Base-by-base conservation (phyloP, 805 yeast genomes). In the Priceomyces carsonii region DNA sequence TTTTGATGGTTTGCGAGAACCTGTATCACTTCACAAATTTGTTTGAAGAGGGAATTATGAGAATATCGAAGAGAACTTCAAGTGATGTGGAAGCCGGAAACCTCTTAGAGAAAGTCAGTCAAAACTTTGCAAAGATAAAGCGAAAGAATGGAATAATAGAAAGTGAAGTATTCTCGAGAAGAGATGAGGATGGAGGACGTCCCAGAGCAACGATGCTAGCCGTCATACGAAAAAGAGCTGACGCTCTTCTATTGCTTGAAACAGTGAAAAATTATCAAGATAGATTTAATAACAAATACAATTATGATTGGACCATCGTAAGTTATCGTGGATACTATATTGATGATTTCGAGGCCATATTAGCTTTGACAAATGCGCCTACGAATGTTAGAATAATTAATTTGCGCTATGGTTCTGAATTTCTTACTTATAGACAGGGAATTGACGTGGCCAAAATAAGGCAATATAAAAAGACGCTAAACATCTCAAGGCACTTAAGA, bases 281-380 rank as follows among this genome's bases (percentile, higher is more conserved):
- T 13, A 40, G 47, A 17, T 55, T 55, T 44, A 55, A 55, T 37
- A 35, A 46, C 10, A 45, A 44, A 18, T 55, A 31, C 37, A 36
- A 48, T 33, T 55, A 54, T 40, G 61, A 55, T 39, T 55, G 61
- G 61, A 49, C 51, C 16, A 44, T 52, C 20, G 34, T 50, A 29
- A 42, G 49, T 20, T 47, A 46, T 28, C 44, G 42, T 33, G 44
- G 44, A 4, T 45, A 46, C 32, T 36, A 39, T 21, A 37, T 41
- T 2, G 47, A 45, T 19, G 44, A 45, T 41, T 45, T 43, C 25
- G 33, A 37, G 12, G 29, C 33, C 6, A 30, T 48, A 5, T 17
- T 37, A 8, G 39, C 54, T 5, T 18, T 47, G 6, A 47, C 47
- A 7, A 40, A 45, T 3, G 49, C 51, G 3, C 42, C 38, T 6